These are phyloP conservation scores for Coemansia sp. DNA, from an alignment of 192 early-diverging fungal species.

Conservation along the genomic window DNA sequence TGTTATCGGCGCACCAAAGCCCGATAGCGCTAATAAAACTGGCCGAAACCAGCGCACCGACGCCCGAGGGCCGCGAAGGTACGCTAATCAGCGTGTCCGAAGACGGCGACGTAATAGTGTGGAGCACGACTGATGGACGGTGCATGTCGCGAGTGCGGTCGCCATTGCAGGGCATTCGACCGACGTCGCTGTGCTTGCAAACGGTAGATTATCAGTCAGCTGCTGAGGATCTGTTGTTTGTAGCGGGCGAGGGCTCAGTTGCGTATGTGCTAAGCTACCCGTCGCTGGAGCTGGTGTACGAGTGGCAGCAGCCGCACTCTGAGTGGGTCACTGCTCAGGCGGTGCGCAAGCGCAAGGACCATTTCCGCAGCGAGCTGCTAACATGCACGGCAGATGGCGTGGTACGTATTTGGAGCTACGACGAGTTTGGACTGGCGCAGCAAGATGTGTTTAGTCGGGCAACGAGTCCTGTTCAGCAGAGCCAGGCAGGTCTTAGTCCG, in stretches of 20 bases:
- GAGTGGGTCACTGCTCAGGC: constrained; percentile 43
- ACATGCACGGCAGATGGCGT: constrained; percentile 44
- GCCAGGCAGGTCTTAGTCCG: not conserved
- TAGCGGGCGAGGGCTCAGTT: constrained; percentile 29
- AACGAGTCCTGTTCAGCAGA: constrained; percentile 13
- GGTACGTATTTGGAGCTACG: constrained; percentile 49
- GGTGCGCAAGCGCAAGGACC: constrained; percentile 43
- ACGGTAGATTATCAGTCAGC: constrained; percentile 43
- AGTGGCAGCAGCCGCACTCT: constrained; percentile 41
- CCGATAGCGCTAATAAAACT: constrained; percentile 23
- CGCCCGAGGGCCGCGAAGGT: constrained; percentile 33
- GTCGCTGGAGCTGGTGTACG: constrained; percentile 47
- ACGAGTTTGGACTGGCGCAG: constrained; percentile 50
- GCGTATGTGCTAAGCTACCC: constrained; percentile 43
- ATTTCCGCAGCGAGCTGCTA: constrained; percentile 48
- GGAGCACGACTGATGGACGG: constrained; percentile 43
- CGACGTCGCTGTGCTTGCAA: constrained; percentile 31
- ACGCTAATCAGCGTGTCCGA: constrained; percentile 39
- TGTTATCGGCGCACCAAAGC: constrained; percentile 36
- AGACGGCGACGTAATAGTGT: constrained; percentile 42
- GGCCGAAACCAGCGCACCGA: constrained; percentile 34
- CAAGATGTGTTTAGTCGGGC: constrained; percentile 26
- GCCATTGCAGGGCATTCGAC: constrained; percentile 28
- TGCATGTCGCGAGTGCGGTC: constrained; percentile 42
- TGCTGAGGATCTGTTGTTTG: constrained; percentile 43